Conservation (phyloP, 2,329 filamentous ascomycete species). For the Phaeosphaeria sp. region DNA sequence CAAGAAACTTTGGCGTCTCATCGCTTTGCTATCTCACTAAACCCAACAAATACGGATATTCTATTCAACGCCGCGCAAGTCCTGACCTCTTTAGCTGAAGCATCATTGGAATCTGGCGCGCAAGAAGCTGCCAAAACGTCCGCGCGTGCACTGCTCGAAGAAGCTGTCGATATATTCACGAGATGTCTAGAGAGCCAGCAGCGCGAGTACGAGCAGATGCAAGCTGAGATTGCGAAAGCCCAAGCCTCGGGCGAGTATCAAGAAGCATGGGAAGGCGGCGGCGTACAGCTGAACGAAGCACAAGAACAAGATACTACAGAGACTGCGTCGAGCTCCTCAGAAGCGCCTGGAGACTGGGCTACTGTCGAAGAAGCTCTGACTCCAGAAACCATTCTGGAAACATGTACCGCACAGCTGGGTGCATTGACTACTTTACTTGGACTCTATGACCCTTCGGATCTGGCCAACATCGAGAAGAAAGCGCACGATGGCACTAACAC, state of each 20-base stretch:
- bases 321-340: slow-evolving; percentile 30
- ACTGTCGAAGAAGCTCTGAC: slow-evolving; percentile 72
- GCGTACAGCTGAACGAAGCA: slow-evolving; percentile 4
- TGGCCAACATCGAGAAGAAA: slow-evolving; percentile 61
- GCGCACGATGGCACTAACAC: slow-evolving; percentile 63
- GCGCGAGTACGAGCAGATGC: slow-evolving; percentile 52
- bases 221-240: slow-evolving; percentile 39
- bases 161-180: slow-evolving; percentile 67
- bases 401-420: slow-evolving; percentile 66
- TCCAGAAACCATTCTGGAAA: slow-evolving; percentile 70
- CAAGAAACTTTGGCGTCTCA: slow-evolving; percentile 69
- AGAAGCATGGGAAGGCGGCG: slow-evolving; percentile 26
- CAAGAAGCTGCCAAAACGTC: slow-evolving; percentile 48
- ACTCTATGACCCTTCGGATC: slow-evolving; percentile 55
- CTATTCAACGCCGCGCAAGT: slow-evolving; percentile 77
- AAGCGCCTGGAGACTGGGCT: slow-evolving; percentile 66
- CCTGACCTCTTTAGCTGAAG: slow-evolving; percentile 70
- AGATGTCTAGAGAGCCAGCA: slow-evolving; percentile 55
- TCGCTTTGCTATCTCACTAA: slow-evolving; percentile 64
- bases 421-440: slow-evolving; percentile 56
- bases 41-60: slow-evolving; percentile 69
- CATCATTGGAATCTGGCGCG: slow-evolving; percentile 60
- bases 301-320: slow-evolving; percentile 33
- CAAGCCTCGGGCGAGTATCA: slow-evolving; percentile 30
- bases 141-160: slow-evolving; percentile 62